Evolutionary conservation across 257 asterid species (phyloP).

Genomic region (Pogostemon cablin): DNA sequence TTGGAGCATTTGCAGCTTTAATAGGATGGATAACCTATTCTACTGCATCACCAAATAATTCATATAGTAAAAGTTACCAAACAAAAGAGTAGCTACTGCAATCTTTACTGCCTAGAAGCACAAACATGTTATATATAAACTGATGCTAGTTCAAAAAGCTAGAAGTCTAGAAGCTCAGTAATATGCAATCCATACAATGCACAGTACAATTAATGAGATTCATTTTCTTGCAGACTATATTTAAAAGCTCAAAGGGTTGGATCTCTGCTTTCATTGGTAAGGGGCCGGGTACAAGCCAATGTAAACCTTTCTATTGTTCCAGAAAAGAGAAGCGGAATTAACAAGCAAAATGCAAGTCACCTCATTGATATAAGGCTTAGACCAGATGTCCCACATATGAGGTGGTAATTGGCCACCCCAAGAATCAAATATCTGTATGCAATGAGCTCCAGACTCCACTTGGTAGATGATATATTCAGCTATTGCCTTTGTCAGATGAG

Average conservation of each 20-base stretch:
- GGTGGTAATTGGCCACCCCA: slow-evolving; percentile 89
- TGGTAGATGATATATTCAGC: slow-evolving; percentile 66
- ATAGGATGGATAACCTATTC: not conserved
- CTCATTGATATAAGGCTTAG: slow-evolving; percentile 93
- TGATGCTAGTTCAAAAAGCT: not conserved
- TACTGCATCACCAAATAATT: slow-evolving; percentile 8
- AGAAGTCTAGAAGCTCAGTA: not conserved
- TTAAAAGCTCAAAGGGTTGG: not conserved
- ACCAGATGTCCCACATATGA: slow-evolving; percentile 84
- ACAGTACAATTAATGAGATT: not conserved
- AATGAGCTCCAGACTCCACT: slow-evolving; percentile 94
- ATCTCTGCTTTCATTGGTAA: not conserved
- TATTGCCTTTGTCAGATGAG: slow-evolving; percentile 75
- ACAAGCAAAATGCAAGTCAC: slow-evolving; percentile 42
- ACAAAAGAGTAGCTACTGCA: not conserved
- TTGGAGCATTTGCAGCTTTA: not conserved
- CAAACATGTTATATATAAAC: not conserved
- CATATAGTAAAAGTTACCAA: not conserved
- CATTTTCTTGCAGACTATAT: not conserved
- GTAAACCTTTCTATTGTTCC: not conserved
- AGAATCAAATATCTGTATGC: slow-evolving; percentile 93
- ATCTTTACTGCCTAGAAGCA: slow-evolving; percentile 18
- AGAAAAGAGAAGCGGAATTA: not conserved
- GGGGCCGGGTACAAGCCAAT: too few relatives aligned
- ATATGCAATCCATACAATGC: not conserved